Base-by-base conservation (phyloP, 2,329 filamentous ascomycete genomes). In the Colletotrichum musicola region DNA sequence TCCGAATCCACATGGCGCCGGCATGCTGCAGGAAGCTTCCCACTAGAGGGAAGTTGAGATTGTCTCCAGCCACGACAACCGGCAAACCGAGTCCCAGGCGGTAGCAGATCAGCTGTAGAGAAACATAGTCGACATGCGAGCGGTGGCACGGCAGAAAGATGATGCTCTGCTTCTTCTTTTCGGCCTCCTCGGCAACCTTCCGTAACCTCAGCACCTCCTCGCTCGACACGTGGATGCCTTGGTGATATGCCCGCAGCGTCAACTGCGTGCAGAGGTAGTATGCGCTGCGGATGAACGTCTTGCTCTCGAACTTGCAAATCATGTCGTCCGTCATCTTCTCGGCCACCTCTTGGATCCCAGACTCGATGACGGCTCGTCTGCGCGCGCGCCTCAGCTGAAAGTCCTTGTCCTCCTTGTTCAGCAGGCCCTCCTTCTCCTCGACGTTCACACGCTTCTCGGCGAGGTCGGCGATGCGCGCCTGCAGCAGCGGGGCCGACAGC, bases 261-360 rank as follows among this genome's bases (percentile, higher is more conserved):
- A 98, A 85, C 80, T 98, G 95, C 1, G 95, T 97, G 55, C 85
- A 86, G 46, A 97, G 77, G 78, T 98, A 99, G 78, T 98, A 98
- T 54, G 96, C 95, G 25, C 93, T 90, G 56, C 96, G 86, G 73
- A 99, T 97, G 76, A 98, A 98, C 2, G 89, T 84, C 77, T 95
- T 97, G 84, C 92, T 97, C 80, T 99, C 96, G 86, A 98, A 95
- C 81, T 99, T 99, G 87, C 95, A 98, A 71, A 99, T 98, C 96
- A 99, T 98, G 71, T 92, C 89, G 76, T 97, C 94, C 25, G 94
- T 93, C 87, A 96, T 91, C 72, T 92, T 90, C 71, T 96, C 93
- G 4, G 93, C 92, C 4, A 98, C 91, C 76, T 97, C 90, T 62
- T 90, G 86, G 53, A 99, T 83, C 66, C 91, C 91, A 44, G 85